Evolutionary conservation across 2,329 filamentous ascomycete species (phyloP).

Genomic region (Onygenales sp.): DNA sequence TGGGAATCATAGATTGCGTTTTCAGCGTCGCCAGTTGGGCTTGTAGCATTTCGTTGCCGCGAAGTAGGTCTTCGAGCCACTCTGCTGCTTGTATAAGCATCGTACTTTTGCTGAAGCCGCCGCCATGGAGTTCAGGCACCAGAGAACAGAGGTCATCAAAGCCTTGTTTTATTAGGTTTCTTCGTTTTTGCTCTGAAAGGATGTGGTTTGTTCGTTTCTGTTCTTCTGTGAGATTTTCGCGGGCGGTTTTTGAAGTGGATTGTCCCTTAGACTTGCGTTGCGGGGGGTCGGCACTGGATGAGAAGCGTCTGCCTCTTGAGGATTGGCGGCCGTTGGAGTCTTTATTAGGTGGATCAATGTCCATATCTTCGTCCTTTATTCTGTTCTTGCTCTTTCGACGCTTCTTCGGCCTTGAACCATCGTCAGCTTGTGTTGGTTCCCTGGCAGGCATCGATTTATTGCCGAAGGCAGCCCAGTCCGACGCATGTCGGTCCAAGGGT

Average conservation of each 20-base stretch:
- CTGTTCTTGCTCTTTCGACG: slow-evolving; percentile 48
- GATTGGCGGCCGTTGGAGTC: not conserved
- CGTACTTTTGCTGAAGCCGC: slow-evolving; percentile 74
- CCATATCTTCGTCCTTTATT: slow-evolving; percentile 33
- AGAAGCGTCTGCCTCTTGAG: slow-evolving; percentile 6
- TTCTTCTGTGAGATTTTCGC: slow-evolving; percentile 62
- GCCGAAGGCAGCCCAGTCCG: slow-evolving; percentile 1
- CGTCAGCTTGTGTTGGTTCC: slow-evolving; percentile 19
- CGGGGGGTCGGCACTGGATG: slow-evolving; percentile 17
- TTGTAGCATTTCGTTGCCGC: slow-evolving; percentile 55
- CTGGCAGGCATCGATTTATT: not conserved
- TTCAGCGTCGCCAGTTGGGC: slow-evolving; percentile 44
- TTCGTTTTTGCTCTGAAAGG: slow-evolving; percentile 74
- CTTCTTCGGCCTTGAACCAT: slow-evolving; percentile 33
- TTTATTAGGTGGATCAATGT: slow-evolving; percentile 17
- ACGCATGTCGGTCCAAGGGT: slow-evolving; percentile 1
- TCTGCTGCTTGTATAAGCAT: slow-evolving; percentile 66
- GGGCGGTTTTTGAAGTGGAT: slow-evolving; percentile 19
- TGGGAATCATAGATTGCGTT: not conserved
- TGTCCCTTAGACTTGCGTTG: slow-evolving; percentile 19
- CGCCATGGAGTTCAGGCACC: slow-evolving; percentile 64
- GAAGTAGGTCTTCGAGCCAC: slow-evolving; percentile 64
- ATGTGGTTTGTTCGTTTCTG: slow-evolving; percentile 84
- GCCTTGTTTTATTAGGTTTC: slow-evolving; percentile 70
- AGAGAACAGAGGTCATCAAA: slow-evolving; percentile 71